Evolutionary conservation across 1,139 yeast species (phyloP).

Genomic region (Torulaspora globosa): DNA sequence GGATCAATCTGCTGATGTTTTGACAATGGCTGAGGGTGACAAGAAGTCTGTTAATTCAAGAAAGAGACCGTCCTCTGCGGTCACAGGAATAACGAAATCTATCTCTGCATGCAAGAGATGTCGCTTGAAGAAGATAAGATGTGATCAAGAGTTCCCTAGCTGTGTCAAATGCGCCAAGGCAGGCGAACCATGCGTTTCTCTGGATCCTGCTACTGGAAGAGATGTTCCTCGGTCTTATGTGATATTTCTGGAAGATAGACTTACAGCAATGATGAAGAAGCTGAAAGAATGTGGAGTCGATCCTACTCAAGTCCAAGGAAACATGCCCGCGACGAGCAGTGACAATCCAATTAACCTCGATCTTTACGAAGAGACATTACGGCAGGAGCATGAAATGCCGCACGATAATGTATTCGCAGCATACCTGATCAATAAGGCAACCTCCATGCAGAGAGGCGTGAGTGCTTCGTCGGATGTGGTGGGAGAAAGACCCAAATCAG

Average conservation of each 20-base stretch:
- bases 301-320: conserved; percentile 26
- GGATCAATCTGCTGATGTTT: neutral
- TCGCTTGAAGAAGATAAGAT: conserved; percentile 69
- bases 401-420: conserved; percentile 23
- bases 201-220: conserved; percentile 85
- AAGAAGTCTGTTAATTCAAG: conserved; percentile 4
- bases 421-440: conserved; percentile 26
- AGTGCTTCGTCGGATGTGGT: conserved; percentile 3
- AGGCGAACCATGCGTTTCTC: conserved; percentile 69
- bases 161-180: conserved; percentile 69
- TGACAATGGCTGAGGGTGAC: conserved; percentile 4
- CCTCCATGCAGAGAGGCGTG: conserved; percentile 24
- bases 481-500: conserved; percentile 10
- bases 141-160: conserved; percentile 79
- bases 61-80: conserved; percentile 26
- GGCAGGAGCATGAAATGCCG: conserved; percentile 21
- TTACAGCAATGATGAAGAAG: conserved; percentile 51
- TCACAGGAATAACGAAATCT: conserved; percentile 46
- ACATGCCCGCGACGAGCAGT: conserved; percentile 27
- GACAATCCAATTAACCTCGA: conserved; percentile 27
- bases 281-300: conserved; percentile 45
- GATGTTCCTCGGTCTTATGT: conserved; percentile 81
- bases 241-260: conserved; percentile 63
- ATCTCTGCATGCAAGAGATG: conserved; percentile 85
- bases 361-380: conserved; percentile 20